Evolutionary conservation across 352 stramenopile species (phyloP), one percentile per base, ranked within the genome.

Genomic region (Pythium grandisporangium): DNA sequence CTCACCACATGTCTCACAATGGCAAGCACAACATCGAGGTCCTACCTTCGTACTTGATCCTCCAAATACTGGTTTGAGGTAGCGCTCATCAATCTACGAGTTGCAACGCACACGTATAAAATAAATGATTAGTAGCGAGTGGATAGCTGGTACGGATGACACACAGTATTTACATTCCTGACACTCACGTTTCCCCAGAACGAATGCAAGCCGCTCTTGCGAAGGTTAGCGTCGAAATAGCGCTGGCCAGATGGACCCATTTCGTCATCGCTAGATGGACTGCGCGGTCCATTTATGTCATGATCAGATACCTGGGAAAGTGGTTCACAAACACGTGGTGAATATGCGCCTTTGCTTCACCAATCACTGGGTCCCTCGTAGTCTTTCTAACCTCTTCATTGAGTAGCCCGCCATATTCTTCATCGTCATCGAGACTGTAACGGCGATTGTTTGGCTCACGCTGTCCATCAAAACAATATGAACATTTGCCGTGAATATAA

Each of bases 51-150:
- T 53, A 21, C 45, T 47, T 3, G 65, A 72, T 13, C 70, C 73
- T 2, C 73, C 70, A 49, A 86, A 84, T 7, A 81, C 30, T 4
- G 73, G 73, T 47, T 86, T 82, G 36, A 86, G 55, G 37, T 84
- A 86, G 29, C 55, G 63, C 25, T 84, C 68, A 23, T 86, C 73
- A 29, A 86, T 40, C 71, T 82, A 16, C 17, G 51, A 24, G 14
- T 32, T n/a, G n/a, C n/a, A n/a, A n/a, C n/a, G n/a, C n/a, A n/a
- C n/a, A n/a, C n/a, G n/a, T n/a, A n/a, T n/a, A n/a, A n/a, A n/a
- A n/a, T n/a, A n/a, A n/a, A n/a, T n/a, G n/a, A n/a, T n/a, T n/a
- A n/a, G n/a, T n/a, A n/a, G n/a, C n/a, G n/a, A n/a, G n/a, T n/a
- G n/a, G n/a, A n/a, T n/a, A n/a, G n/a, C n/a, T n/a, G n/a, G n/a